phyloP scores from a whole-genome alignment of 805 yeast genomes.

The Teunomyces barrocoloradensis region DNA sequence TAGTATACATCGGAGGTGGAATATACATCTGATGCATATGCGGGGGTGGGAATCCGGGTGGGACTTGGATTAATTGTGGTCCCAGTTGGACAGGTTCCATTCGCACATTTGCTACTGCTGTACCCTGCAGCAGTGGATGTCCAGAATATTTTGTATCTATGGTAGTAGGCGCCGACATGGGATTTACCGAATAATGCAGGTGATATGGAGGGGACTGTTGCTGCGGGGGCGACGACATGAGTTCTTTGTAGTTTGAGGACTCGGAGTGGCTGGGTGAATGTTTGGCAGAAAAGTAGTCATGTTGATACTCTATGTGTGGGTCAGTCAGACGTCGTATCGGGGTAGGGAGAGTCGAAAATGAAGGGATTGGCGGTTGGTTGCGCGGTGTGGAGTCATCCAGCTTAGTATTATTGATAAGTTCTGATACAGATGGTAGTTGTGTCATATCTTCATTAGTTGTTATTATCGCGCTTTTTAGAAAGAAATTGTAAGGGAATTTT shows the following conservation, averaged over 20 bases:
- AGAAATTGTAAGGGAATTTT: not conserved
- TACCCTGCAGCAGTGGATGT: not conserved
- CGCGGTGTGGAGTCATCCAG: conserved; percentile 4
- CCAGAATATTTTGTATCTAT: not conserved
- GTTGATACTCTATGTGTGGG: conserved; percentile 8
- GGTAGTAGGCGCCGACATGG: not conserved
- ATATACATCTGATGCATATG: not conserved
- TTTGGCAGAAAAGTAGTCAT: conserved; percentile 1
- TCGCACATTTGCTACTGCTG: not conserved
- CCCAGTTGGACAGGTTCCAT: not conserved
- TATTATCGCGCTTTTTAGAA: not conserved
- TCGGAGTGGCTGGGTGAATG: conserved; percentile 6
- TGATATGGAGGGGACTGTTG: conserved; percentile 2
- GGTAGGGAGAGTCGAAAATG: conserved; percentile 8
- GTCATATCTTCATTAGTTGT: conserved; percentile 8
- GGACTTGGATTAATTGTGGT: not conserved
- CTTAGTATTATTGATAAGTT: conserved; percentile 19
- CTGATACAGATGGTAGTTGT: conserved; percentile 27
- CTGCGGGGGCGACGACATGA: conserved; percentile 4
- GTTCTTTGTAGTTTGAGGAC: conserved; percentile 7
- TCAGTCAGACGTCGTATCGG: conserved; percentile 16
- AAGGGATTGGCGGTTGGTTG: conserved; percentile 1
- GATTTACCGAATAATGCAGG: not conserved
- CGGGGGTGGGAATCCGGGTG: conserved; percentile 2
- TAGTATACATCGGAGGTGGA: not conserved